Percentiles rank a stretch among this genome's conserved stretches.
phyloP scores from a whole-genome alignment of 257 asterid genomes.

The Solanum sejunctum region DNA sequence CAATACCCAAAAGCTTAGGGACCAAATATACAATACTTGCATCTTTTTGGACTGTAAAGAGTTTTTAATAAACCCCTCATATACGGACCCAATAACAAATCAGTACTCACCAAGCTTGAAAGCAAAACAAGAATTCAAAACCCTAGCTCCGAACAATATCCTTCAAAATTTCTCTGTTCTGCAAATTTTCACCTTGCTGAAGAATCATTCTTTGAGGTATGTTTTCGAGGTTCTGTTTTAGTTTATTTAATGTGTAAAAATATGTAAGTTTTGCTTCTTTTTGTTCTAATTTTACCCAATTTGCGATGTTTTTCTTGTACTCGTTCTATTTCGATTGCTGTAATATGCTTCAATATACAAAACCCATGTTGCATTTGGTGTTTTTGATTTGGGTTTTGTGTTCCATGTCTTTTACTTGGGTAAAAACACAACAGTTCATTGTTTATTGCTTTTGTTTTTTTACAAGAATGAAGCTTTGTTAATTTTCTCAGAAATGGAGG shows the following conservation, averaged over 20 bases:
- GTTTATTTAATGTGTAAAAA: not conserved
- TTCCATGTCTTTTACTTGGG: not conserved
- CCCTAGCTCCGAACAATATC: not conserved
- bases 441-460: not conserved
- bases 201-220: not conserved
- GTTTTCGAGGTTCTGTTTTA: not conserved
- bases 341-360: not conserved
- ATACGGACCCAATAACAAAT: not conserved
- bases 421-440: not conserved
- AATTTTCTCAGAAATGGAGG: not conserved
- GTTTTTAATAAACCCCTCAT: not conserved
- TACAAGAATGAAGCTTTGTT: not conserved
- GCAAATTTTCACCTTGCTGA: not conserved
- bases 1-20: not conserved
- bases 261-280: not conserved
- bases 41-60: not conserved
- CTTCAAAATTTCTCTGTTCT: not conserved
- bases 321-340: not conserved
- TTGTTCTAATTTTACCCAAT: not conserved
- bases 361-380: not conserved
- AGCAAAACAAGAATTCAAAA: not conserved
- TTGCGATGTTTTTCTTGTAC: not conserved
- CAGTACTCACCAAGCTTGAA: not conserved
- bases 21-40: not conserved
- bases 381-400: not conserved